phyloP scores from a whole-genome alignment of 2,329 filamentous ascomycete genomes.

The Alternaria postmessia region DNA sequence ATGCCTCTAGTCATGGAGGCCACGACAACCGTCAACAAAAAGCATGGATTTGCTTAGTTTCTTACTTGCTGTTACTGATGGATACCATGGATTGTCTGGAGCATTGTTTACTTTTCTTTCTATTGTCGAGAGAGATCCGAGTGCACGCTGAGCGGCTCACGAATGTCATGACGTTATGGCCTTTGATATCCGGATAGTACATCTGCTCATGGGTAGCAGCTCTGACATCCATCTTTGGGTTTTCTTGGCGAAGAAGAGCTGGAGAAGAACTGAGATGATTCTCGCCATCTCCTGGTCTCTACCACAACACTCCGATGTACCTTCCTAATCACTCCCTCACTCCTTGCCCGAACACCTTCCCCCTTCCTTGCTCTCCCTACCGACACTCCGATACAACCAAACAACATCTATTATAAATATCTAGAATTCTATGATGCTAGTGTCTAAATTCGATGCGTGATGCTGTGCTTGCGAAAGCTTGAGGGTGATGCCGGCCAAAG shows the following conservation, averaged over 20 bases:
- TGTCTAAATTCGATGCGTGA: not conserved
- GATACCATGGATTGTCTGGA: slow-evolving; percentile 44
- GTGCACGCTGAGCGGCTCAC: slow-evolving; percentile 52
- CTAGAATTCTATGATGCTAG: not conserved
- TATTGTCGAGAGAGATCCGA: slow-evolving; percentile 38
- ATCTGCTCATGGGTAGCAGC: slow-evolving; percentile 40
- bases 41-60: slow-evolving; percentile 45
- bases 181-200: slow-evolving; percentile 50
- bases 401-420: slow-evolving; percentile 18
- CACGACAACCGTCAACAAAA: slow-evolving; percentile 34
- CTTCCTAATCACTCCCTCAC: slow-evolving; percentile 30
- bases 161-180: slow-evolving; percentile 55
- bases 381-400: slow-evolving; percentile 21
- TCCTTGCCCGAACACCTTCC: slow-evolving; percentile 14
- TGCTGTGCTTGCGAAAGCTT: not conserved
- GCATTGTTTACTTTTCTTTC: slow-evolving; percentile 41
- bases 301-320: slow-evolving; percentile 16
- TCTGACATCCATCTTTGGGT: slow-evolving; percentile 35
- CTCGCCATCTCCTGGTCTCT: slow-evolving; percentile 20
- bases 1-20: slow-evolving; percentile 6
- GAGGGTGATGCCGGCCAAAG: not conserved
- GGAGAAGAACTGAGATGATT: slow-evolving; percentile 20
- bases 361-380: slow-evolving; percentile 18
- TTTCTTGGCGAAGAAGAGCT: slow-evolving; percentile 27
- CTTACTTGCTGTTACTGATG: slow-evolving; percentile 41